Conservation (phyloP, 2,329 filamentous ascomycete species). For the Diaporthe destruens region DNA sequence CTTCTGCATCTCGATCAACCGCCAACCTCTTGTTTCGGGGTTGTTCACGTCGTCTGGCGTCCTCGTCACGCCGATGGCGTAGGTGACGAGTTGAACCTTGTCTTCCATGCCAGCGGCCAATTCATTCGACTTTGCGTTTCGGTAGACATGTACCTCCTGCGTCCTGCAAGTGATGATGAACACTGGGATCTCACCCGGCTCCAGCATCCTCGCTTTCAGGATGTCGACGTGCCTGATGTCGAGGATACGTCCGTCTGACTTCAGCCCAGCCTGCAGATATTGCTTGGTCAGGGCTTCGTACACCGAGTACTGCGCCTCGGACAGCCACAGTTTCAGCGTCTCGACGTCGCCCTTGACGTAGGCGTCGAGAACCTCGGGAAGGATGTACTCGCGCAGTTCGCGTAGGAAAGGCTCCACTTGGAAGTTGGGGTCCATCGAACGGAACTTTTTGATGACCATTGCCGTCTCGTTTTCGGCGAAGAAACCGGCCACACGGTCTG, state of each 20-base stretch:
- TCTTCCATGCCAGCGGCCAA: slow-evolving; percentile 98
- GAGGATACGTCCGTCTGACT: slow-evolving; percentile 93
- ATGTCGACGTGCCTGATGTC: slow-evolving; percentile 97
- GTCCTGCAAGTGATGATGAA: slow-evolving; percentile 98
- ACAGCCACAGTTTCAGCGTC: slow-evolving; percentile 94
- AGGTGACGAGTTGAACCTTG: slow-evolving; percentile 97
- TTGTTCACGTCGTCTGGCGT: slow-evolving; percentile 97
- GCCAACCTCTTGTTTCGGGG: slow-evolving; percentile 95
- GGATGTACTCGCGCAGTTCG: slow-evolving; percentile 96
- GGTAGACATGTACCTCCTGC: slow-evolving; percentile 97
- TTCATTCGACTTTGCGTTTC: slow-evolving; percentile 88
- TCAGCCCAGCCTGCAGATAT: slow-evolving; percentile 92
- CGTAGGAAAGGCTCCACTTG: slow-evolving; percentile 94
- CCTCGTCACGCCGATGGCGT: slow-evolving; percentile 95
- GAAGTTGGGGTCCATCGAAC: slow-evolving; percentile 94
- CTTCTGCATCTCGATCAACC: slow-evolving; percentile 98
- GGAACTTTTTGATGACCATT: slow-evolving; percentile 97
- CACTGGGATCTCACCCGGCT: slow-evolving; percentile 89
- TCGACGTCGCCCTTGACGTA: slow-evolving; percentile 97
- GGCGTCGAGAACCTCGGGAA: slow-evolving; percentile 96
- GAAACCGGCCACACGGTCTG: slow-evolving; percentile 92
- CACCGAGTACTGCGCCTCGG: slow-evolving; percentile 94
- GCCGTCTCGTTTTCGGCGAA: slow-evolving; percentile 99
- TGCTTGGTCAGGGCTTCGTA: slow-evolving; percentile 98
- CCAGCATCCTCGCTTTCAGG: slow-evolving; percentile 81